Evolutionary conservation across 768 basidiomycete species (phyloP), one percentile per base, ranked within the genome.

Genomic region (Rhodotorula paludigena): DNA sequence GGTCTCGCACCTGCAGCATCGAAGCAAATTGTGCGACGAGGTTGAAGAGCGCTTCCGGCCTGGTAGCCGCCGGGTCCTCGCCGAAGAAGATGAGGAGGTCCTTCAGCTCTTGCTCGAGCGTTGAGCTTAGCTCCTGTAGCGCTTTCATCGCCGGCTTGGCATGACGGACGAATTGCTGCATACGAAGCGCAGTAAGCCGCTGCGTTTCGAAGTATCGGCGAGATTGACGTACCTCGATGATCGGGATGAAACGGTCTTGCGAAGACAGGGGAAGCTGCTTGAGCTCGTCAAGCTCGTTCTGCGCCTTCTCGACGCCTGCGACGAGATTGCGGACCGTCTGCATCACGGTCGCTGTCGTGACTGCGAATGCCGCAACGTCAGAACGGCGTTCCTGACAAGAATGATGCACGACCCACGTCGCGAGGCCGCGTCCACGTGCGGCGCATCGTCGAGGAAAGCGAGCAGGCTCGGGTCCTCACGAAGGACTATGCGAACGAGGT

Each of bases 1-100:
- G 21, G 45, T 10, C 16, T 74, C 80, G 59, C 68, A 86, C 87
- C 83, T 86, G 85, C 28, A 92, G 80, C 1, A 84, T 84, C 0
- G 84, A 84, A 1, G 87, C 87, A 78, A 92, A 91, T 1, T 86
- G 83, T n/a, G 84, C 81, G 53, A 92, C 82, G 61, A 86, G 78
- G 0, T 82, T 84, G 73, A 96, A 93, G 75, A 96, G 86, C 68
- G 89, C 88, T 76, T 93, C 92, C 0, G 88, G 84, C 74, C 87
- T 90, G 5, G 83, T 82, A 1, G 85, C 81, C 23, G 89, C 85
- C 3, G 85, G 83, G 60, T 82, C 82, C 76, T 94, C 90, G 10
- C 91, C 91, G 75, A 87, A 94, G 79, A 88, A 96, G 1, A 74
- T 64, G 12, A 89, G 79, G 33, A 92, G 69, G 6, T 82, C 81